Evolutionary conservation across 345 rosid species (phyloP).

Genomic region (Draba incana): DNA sequence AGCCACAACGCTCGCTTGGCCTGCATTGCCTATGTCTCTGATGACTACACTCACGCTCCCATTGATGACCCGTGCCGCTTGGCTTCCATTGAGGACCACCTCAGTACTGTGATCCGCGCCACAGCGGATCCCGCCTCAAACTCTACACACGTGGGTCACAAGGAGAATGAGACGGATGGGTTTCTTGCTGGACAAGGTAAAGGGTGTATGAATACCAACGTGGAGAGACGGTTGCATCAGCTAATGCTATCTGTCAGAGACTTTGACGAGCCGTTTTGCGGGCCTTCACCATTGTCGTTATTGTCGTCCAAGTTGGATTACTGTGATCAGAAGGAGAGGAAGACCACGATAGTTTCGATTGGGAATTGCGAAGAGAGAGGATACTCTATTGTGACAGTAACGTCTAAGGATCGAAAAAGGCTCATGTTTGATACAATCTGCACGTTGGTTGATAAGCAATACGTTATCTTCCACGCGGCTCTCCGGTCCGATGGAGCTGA

Average conservation of each 20-base stretch:
- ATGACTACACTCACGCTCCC: constrained; percentile 52
- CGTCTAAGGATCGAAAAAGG: constrained; percentile 63
- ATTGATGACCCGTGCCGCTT: constrained; percentile 65
- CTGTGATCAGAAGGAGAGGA: constrained; percentile 37
- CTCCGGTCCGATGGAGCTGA: constrained; percentile 48
- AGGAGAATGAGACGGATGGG: constrained; percentile 48
- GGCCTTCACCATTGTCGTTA: constrained; percentile 29
- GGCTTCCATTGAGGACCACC: constrained; percentile 61
- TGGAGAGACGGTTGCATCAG: constrained; percentile 75
- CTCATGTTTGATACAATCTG: constrained; percentile 86
- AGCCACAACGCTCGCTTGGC: constrained; percentile 76
- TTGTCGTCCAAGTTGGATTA: constrained; percentile 33
- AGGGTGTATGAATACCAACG: constrained; percentile 46
- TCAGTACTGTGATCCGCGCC: constrained; percentile 60
- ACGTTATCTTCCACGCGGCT: constrained; percentile 78
- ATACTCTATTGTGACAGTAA: constrained; percentile 66
- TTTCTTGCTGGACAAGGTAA: constrained; percentile 50
- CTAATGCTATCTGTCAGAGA: constrained; percentile 72
- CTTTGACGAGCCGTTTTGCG: constrained; percentile 51
- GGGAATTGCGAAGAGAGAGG: constrained; percentile 70
- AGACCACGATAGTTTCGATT: constrained; percentile 44
- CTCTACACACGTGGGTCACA: constrained; percentile 42
- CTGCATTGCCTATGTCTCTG: constrained; percentile 63
- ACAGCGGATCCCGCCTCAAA: constrained; percentile 33
- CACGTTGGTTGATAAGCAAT: constrained; percentile 76